phyloP scores from a whole-genome alignment of 2,329 filamentous ascomycete genomes.

The Alternaria solani region DNA sequence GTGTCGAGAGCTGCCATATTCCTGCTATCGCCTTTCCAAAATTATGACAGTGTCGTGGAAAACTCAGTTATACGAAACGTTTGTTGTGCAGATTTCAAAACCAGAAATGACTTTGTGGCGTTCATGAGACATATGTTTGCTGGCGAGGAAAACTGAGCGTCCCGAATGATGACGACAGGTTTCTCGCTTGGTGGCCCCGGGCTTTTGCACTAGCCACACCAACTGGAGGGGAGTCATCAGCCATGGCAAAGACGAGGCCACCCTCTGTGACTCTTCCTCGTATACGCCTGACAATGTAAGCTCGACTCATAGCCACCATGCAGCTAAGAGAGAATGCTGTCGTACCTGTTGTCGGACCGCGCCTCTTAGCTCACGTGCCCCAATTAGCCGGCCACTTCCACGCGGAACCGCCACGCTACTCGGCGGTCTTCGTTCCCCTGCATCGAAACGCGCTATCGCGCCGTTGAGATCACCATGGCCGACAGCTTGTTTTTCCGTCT shows the following conservation, averaged over 20 bases:
- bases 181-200: conserved; percentile 9
- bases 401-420: conserved; percentile 4
- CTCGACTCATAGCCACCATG: background rate
- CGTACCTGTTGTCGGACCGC: background rate
- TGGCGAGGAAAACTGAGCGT: conserved; percentile 18
- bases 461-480: background rate
- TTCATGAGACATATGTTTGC: conserved; percentile 14
- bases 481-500: background rate
- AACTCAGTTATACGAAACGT: background rate
- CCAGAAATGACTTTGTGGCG: background rate
- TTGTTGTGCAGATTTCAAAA: background rate
- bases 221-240: background rate
- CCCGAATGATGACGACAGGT: conserved; percentile 33
- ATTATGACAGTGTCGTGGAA: background rate
- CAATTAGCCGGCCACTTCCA: background rate
- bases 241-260: background rate
- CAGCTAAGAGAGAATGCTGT: background rate
- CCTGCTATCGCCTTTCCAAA: background rate
- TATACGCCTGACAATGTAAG: background rate
- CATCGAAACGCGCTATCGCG: conserved; percentile 7
- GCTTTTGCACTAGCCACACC: conserved; percentile 17
- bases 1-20: conserved; percentile 34
- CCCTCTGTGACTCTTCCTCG: conserved; percentile 3
- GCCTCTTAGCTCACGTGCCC: background rate
- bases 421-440: conserved; percentile 7